Evolutionary conservation across 2,329 filamentous ascomycete genomes (phyloP), one percentile per base, ranked within the genome.

Genomic region (Fusarium domesticum): DNA sequence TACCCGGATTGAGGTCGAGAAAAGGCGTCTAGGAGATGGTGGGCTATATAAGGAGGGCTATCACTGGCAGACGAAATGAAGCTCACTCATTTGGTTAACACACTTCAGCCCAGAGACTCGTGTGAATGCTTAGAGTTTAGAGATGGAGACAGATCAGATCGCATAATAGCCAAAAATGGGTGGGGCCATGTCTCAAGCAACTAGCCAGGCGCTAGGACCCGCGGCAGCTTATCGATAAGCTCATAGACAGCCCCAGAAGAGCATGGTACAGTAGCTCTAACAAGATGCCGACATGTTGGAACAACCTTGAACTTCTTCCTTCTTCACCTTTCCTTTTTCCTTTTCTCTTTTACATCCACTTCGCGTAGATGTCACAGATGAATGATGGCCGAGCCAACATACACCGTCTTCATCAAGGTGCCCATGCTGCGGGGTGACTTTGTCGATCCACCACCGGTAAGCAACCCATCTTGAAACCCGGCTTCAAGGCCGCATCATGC

Each of bases 361-460:
- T 36, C 42, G 8, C 14, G 18, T 35, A 39, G 42, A 44, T 49
- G 41, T 35, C 32, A 56, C 69, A 45, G 15, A 40, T 39, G 23
- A 31, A 58, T 18, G 44, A 72, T 72, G 68, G 51, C 79, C 69
- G 76, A 81, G 42, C 75, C 77, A 34, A 74, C 67, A 28, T 84
- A 81, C 64, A 95, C 88, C 12, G 84, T 95, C 47, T 88, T 95
- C 60, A 81, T 98, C 52, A 80, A 91, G 51, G 78, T 97, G n/a
- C 93, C 93, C 18, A 95, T 96, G 61, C 81, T 85, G 28, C 81
- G 93, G 44, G 86, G 87, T 32, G 83, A 87, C 59, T 98, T 98
- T 70, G 80, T 91, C 50, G 92, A 98, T 68, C 93, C 93, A 45
- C 87, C 89, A 36, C 84, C 85, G 53, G 91, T 91, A 77, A 64